Percentiles rank a stretch among this genome's conserved stretches.
phyloP scores from a whole-genome alignment of 371 early-diverging fungal species.

The Gilbertella persicaria region DNA sequence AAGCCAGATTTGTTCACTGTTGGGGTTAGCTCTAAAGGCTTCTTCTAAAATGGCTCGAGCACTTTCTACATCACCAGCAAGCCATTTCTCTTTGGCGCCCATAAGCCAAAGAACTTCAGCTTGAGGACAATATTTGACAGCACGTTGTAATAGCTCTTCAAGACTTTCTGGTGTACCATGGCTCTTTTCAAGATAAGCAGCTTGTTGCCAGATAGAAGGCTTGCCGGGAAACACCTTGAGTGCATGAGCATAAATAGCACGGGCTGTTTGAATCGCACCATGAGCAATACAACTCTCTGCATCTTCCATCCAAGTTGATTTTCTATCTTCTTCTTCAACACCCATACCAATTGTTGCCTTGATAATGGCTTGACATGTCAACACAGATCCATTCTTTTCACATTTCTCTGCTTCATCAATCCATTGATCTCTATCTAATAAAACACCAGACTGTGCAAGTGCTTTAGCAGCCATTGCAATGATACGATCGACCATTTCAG shows the following conservation, averaged over 20 bases:
- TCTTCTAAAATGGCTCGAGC: constrained; percentile 84
- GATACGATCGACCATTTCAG: constrained; percentile 67
- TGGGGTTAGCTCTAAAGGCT: constrained; percentile 91
- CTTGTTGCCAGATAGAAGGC: constrained; percentile 84
- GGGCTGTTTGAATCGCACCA: constrained; percentile 76
- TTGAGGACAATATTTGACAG: constrained; percentile 89
- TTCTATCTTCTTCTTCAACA: constrained; percentile 80
- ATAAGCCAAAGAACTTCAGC: constrained; percentile 96
- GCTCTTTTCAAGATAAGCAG: constrained; percentile 86
- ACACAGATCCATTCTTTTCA: constrained; percentile 78
- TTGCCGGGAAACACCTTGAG: constrained; percentile 77
- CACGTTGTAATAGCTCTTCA: constrained; percentile 80
- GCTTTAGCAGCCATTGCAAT: constrained; percentile 71
- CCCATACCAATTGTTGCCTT: constrained; percentile 78
- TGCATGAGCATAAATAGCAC: constrained; percentile 88
- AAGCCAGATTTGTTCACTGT: constrained; percentile 91
- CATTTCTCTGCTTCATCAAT: constrained; percentile 84
- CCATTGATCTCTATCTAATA: constrained; percentile 90
- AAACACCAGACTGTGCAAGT: constrained; percentile 69
- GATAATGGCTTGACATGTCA: constrained; percentile 85
- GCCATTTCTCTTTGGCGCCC: constrained; percentile 95
- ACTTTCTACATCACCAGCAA: constrained; percentile 82
- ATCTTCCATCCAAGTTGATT: constrained; percentile 88
- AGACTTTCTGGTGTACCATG: constrained; percentile 82
- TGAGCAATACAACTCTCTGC: constrained; percentile 76